A percentile compares a stretch with the other conserved stretches of the same genome.
Conservation (phyloP, 306 rosid species). For the Malus sylvestris region DNA sequence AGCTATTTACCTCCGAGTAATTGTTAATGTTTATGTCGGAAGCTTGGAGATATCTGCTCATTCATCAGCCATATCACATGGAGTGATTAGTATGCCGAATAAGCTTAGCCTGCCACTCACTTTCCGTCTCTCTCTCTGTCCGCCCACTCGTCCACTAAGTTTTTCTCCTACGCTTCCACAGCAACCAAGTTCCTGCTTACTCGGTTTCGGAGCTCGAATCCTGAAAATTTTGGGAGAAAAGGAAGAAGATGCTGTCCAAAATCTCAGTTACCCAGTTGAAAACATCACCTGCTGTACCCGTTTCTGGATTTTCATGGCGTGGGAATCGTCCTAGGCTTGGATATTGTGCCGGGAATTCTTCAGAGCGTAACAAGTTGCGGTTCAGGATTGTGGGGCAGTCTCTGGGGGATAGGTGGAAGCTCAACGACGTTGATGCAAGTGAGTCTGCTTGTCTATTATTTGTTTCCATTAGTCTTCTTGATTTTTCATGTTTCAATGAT, state of each 20-base stretch:
- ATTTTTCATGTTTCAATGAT: background rate
- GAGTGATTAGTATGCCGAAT: background rate
- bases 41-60: background rate
- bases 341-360: constrained; percentile 19
- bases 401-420: constrained; percentile 66
- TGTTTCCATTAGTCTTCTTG: background rate
- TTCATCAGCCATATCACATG: background rate
- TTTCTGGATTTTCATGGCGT: constrained; percentile 24
- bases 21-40: too few species aligned
- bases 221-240: background rate
- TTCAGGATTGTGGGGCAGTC: constrained; percentile 51
- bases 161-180: background rate
- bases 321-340: constrained; percentile 22
- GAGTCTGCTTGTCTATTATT: constrained; percentile 1
- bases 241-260: constrained; percentile 38
- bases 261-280: constrained; percentile 38
- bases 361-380: constrained; percentile 35
- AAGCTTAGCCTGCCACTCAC: background rate
- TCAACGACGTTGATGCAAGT: constrained; percentile 56
- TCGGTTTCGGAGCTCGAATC: constrained; percentile 18
- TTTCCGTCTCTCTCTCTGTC: background rate
- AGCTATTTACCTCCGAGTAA: too few species aligned
- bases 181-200: background rate
- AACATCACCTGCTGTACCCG: constrained; percentile 26
- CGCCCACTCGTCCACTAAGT: background rate